Conservation (phyloP, 73 alveolate genomes). For the Stentor coeruleus region DNA sequence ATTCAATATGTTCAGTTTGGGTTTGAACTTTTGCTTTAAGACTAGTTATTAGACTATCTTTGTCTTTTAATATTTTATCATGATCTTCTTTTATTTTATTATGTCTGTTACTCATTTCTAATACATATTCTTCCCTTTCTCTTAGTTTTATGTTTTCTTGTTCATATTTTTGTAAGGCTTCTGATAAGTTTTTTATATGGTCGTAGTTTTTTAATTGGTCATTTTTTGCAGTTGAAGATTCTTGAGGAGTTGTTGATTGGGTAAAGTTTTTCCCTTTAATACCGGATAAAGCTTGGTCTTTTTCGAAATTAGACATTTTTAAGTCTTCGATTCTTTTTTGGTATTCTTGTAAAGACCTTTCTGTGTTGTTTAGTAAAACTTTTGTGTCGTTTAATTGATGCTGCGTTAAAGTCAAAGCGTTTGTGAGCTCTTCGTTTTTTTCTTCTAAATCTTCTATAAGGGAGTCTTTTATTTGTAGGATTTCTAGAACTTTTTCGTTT, state of each 20-base stretch:
- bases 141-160: constrained; percentile 34
- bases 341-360: neutral
- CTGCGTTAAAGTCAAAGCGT: constrained; percentile 4
- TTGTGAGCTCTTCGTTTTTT: neutral
- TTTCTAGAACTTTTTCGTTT: constrained; percentile 36
- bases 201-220: neutral
- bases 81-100: neutral
- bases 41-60: neutral
- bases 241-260: neutral
- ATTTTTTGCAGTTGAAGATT: neutral
- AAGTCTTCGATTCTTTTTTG: neutral
- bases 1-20: constrained; percentile 8
- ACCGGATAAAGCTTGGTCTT: neutral
- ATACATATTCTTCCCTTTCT: constrained; percentile 23
- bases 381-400: neutral
- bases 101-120: neutral
- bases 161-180: constrained; percentile 22
- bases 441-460: constrained; percentile 32
- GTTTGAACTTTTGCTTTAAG: neutral
- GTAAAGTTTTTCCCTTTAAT: neutral
- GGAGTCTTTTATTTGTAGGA: constrained; percentile 35
- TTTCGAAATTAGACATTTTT: constrained; percentile 8
- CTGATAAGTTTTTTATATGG: neutral
- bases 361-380: constrained; percentile 4
- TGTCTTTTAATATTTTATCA: neutral